phyloP scores from a whole-genome alignment of 768 basidiomycete species.

The Tephrocybe sp. region DNA sequence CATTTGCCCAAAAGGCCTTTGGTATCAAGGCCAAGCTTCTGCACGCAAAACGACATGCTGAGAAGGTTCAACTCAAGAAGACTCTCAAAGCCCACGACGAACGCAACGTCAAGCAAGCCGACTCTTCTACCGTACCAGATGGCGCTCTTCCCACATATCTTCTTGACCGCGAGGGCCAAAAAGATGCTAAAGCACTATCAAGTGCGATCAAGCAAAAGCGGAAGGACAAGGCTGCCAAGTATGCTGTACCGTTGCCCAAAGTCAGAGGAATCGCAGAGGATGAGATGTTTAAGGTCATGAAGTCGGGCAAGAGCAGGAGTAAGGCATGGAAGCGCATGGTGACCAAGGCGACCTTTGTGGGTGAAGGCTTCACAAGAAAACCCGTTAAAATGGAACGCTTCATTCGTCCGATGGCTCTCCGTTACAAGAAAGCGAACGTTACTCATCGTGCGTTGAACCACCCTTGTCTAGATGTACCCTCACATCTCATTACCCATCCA shows the following conservation, averaged over 20 bases:
- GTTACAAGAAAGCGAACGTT: slow-evolving; percentile 98
- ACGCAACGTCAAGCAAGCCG: slow-evolving; percentile 94
- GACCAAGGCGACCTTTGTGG: slow-evolving; percentile 98
- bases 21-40: slow-evolving; percentile 98
- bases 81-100: slow-evolving; percentile 99
- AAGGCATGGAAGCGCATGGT: slow-evolving; percentile 99
- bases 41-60: slow-evolving; percentile 92
- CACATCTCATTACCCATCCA: slow-evolving; percentile 28
- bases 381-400: slow-evolving; percentile 99
- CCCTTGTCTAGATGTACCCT: neutral
- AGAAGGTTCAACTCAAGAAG: slow-evolving; percentile 99
- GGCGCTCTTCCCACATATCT: slow-evolving; percentile 94
- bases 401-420: slow-evolving; percentile 94
- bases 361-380: slow-evolving; percentile 96
- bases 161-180: slow-evolving; percentile 96
- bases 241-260: slow-evolving; percentile 93
- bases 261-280: slow-evolving; percentile 98
- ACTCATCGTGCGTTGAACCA: slow-evolving; percentile 80
- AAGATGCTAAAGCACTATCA: slow-evolving; percentile 95
- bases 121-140: slow-evolving; percentile 79
- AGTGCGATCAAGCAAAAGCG: slow-evolving; percentile 97
- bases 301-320: slow-evolving; percentile 93
- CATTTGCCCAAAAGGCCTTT: slow-evolving; percentile 88
- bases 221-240: slow-evolving; percentile 99
- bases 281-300: slow-evolving; percentile 99